These are phyloP conservation scores for Talinum fruticosum DNA, from an alignment of 148 eudicot species.

Conservation along the genomic window DNA sequence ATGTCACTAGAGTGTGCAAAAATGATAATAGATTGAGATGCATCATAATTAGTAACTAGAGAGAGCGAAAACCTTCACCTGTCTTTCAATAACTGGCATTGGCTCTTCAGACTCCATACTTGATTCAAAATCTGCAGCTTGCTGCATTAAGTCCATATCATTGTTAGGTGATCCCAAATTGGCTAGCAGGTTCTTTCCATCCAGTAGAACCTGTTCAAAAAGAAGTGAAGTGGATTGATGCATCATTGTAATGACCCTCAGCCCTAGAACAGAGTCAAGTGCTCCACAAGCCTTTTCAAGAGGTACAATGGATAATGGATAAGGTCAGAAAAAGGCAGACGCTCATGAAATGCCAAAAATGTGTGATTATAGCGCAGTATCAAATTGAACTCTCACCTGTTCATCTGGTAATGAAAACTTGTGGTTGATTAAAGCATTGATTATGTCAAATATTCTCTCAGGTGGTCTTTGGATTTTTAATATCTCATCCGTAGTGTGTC, in stretches of 20 bases:
- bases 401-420: slow-evolving; percentile 28
- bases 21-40: neutral
- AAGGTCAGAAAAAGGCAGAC: no score
- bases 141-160: neutral
- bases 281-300: neutral
- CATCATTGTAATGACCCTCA: neutral
- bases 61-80: slow-evolving; percentile 12
- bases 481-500: slow-evolving; percentile 14
- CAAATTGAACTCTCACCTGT: slow-evolving; percentile 39
- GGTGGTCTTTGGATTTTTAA: slow-evolving; percentile 31
- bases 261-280: no score
- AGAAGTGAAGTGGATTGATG: neutral
- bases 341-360: no score
- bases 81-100: slow-evolving; percentile 8
- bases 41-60: neutral
- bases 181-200: slow-evolving; percentile 1
- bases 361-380: neutral
- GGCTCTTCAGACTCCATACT: slow-evolving; percentile 13
- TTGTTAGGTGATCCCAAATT: slow-evolving; percentile 18
- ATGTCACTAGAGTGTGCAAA: slow-evolving; percentile 1
- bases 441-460: slow-evolving; percentile 44
- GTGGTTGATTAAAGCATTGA: slow-evolving; percentile 35
- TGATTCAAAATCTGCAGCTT: slow-evolving; percentile 16
- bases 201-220: slow-evolving; percentile 15
- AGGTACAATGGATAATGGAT: neutral